Base-by-base conservation (phyloP, 306 rosid species). In the Trifolium pratense region DNA sequence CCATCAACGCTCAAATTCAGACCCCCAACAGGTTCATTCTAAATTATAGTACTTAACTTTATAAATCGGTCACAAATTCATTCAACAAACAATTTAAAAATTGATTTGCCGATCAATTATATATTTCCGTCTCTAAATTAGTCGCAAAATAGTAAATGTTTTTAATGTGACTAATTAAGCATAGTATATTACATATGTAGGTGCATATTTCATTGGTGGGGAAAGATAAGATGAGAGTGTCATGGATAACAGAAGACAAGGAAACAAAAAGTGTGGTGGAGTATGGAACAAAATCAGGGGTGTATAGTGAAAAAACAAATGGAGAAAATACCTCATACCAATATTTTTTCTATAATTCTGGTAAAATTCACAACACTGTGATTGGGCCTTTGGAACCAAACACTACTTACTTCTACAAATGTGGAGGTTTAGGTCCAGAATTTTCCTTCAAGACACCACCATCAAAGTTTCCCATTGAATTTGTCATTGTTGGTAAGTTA, bases 131-230 rank as follows among this genome's bases (percentile, higher is more conserved):
- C 39, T 36, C 39, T 40, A 40, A 40, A 7, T 37, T 37, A 1
- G 21, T 48, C 0, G 21, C 10, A n/a, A 48, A 51, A 51, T 51
- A 6, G 18, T 6, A 16, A 51, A 2, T 45, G 5, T 46, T 10
- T 13, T 46, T 14, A 46, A n/a, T 14, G 6, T 6, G 52, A 42
- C 13, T 2, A 42, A 42, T 42, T 48, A 48, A 45, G 16, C 17
- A 45, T 36, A 36, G 2, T 36, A 14, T 45, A 12, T 49, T n/a
- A 1, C 2, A 2, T 7, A 6, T 51, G 26, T 53, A 91, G 97
- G 95, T 91, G 21, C 97, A 91, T 70, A 77, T 91, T 59, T 91
- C 97, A 2, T 75, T 91, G 74, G 88, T 75, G 80, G 97, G 92
- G 9, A 75, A 68, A 29, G 91, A 89, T 23, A 82, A 76, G 46